Evolutionary conservation across 2,329 filamentous ascomycete genomes (phyloP).

Genomic region (Phaeosphaeria sp.): DNA sequence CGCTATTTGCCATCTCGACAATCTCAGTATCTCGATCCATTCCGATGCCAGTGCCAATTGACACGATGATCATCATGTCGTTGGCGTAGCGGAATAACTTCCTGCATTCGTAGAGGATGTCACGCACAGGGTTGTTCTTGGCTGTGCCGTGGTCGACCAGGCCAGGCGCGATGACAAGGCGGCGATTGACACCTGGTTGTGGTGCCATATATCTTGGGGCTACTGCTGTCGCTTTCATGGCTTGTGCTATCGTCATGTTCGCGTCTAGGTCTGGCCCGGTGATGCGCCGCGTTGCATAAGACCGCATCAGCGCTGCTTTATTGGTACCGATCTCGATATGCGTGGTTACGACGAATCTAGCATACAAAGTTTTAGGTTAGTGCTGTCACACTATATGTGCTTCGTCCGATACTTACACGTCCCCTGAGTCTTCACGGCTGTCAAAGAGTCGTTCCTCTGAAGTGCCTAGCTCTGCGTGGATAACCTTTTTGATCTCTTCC

Average conservation of each 20-base stretch:
- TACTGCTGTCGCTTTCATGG: slow-evolving; percentile 31
- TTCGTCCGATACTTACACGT: slow-evolving; percentile 32
- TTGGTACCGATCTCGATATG: slow-evolving; percentile 37
- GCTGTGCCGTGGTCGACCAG: slow-evolving; percentile 39
- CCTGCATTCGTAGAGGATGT: slow-evolving; percentile 39
- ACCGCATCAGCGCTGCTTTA: slow-evolving; percentile 38
- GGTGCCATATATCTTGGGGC: slow-evolving; percentile 33
- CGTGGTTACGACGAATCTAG: slow-evolving; percentile 37
- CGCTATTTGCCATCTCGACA: slow-evolving; percentile 35
- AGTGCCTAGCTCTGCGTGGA: slow-evolving; percentile 23
- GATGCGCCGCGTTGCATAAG: slow-evolving; percentile 38
- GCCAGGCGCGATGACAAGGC: slow-evolving; percentile 35
- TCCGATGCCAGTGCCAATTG: slow-evolving; percentile 35
- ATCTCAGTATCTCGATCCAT: slow-evolving; percentile 23
- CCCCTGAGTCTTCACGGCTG: slow-evolving; percentile 27
- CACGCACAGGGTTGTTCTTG: slow-evolving; percentile 42
- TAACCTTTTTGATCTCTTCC: slow-evolving; percentile 25
- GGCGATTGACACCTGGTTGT: slow-evolving; percentile 16
- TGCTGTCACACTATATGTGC: neutral
- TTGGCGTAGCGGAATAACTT: slow-evolving; percentile 39
- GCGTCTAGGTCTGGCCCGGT: slow-evolving; percentile 35
- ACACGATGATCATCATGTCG: slow-evolving; percentile 41
- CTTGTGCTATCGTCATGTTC: slow-evolving; percentile 34
- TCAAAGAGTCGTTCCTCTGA: slow-evolving; percentile 33
- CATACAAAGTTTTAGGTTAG: slow-evolving; percentile 11